These are phyloP conservation scores for Colletotrichum sp. DNA, from an alignment of 2,329 filamentous ascomycete species.

Conservation along the genomic window DNA sequence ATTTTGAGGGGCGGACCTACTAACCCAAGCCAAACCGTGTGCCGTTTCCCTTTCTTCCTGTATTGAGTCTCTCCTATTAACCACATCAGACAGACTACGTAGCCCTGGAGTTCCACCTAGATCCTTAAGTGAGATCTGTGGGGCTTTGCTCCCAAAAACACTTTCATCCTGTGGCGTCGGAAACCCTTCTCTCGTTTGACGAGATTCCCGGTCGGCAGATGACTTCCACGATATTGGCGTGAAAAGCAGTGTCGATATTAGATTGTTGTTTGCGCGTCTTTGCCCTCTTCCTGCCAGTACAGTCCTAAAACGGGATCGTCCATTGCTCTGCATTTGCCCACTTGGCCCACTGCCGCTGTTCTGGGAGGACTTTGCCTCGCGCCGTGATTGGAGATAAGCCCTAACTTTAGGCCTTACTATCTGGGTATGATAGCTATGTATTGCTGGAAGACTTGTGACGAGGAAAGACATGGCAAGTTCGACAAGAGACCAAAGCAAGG, in stretches of 20 bases:
- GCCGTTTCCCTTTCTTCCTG: neutral
- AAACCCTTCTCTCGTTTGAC: neutral
- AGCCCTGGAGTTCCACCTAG: neutral
- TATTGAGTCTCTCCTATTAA: neutral
- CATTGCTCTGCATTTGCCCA: neutral
- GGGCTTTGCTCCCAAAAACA: neutral
- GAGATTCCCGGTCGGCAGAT: neutral
- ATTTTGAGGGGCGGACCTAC: neutral
- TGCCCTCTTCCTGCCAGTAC: neutral
- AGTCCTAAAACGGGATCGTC: neutral
- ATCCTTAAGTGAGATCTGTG: neutral
- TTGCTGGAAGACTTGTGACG: neutral
- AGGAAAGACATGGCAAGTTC: neutral
- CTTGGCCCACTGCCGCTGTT: neutral
- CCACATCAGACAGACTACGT: neutral
- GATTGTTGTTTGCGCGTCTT: neutral
- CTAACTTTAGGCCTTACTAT: neutral
- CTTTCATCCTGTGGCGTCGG: neutral
- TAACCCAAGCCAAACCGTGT: neutral
- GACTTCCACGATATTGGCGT: neutral
- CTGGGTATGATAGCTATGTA: neutral
- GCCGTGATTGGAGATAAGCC: neutral
- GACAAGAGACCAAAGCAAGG: conserved; percentile 1
- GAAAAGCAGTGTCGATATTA: neutral
- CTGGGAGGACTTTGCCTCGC: neutral